phyloP scores from a whole-genome alignment of 1,284 basidiomycete genomes.

The Ustilago crameri region DNA sequence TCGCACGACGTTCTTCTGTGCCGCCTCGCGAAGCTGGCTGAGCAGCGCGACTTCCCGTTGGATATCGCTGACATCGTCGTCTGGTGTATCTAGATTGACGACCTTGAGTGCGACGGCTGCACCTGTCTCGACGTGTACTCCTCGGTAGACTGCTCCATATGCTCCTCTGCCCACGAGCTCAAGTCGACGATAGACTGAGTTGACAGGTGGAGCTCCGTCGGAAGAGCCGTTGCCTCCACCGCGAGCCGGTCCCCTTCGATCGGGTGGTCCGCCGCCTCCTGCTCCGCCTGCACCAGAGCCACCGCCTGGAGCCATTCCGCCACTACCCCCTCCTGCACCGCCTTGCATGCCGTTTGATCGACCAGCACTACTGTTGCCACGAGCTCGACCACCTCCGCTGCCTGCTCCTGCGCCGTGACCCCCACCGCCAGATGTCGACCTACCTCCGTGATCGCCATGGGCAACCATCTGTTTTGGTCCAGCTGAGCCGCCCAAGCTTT shows the following conservation, averaged over 20 bases:
- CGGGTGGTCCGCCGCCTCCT: slow-evolving; percentile 43
- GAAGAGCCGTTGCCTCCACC: slow-evolving; percentile 21
- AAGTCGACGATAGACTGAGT: slow-evolving; percentile 54
- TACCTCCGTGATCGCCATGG: slow-evolving; percentile 26
- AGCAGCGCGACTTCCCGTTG: slow-evolving; percentile 94
- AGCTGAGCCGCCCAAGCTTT: slow-evolving; percentile 6
- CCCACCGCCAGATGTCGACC: slow-evolving; percentile 11
- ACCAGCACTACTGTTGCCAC: slow-evolving; percentile 10
- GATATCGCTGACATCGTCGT: slow-evolving; percentile 93
- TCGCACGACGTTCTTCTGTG: slow-evolving; percentile 88
- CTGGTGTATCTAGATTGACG: slow-evolving; percentile 93
- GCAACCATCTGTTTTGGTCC: slow-evolving; percentile 11
- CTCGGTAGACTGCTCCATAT: slow-evolving; percentile 66
- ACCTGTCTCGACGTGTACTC: slow-evolving; percentile 80
- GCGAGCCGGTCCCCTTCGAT: slow-evolving; percentile 26
- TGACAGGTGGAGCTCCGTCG: slow-evolving; percentile 26
- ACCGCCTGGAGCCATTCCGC: slow-evolving; percentile 15
- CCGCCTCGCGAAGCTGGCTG: slow-evolving; percentile 80
- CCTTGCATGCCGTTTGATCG: slow-evolving; percentile 17
- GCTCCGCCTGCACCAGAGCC: slow-evolving; percentile 21
- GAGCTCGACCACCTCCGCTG: slow-evolving; percentile 3
- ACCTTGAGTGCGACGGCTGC: slow-evolving; percentile 95
- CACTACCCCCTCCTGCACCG: slow-evolving; percentile 11
- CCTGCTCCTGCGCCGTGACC: slow-evolving; percentile 3
- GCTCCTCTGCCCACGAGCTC: slow-evolving; percentile 67